Evolutionary conservation across 768 basidiomycete genomes (phyloP), one percentile per base, ranked within the genome.

Genomic region (Naganishia randhawae): DNA sequence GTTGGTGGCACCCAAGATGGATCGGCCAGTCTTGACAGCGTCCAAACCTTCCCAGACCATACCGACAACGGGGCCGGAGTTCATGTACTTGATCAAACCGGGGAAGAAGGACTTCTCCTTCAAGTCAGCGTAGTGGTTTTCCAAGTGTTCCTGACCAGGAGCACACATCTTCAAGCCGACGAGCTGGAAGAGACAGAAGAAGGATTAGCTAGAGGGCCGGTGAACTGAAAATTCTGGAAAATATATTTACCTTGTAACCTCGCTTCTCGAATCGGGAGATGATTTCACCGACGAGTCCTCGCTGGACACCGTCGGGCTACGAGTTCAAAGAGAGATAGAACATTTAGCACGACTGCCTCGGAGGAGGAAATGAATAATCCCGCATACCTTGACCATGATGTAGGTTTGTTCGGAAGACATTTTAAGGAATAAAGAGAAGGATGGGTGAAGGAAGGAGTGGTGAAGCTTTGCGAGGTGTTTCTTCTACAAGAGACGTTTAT

Each of bases 281-380:
- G 87, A 98, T 97, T 84, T 92, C 88, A 80, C 92, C 95, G 80
- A 94, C 84, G 82, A 97, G 89, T 74, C 79, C 88, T 76, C 96
- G 90, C 83, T 97, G 92, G 84, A 99, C 96, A 81, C 95, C 96
- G 83, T 99, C 96, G 76, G 96, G 96, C 94, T 96, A 65, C 81
- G 76, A 19, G 19, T 19, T 7, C 42, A 35, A 51, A 66, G 29
- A 62, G 31, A 39, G 27, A n/a, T 29, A n/a, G 62, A 61, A 66
- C 65, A 69, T 8, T 27, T 41, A 39, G 13, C 11, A 25, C 29
- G 14, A 22, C 74, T 33, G 76, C 53, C 65, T 88, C 7, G 31
- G 35, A 9, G 35, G 25, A 5, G 29, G 37, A 14, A 61, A 33
- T 29, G 8, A 10, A 33, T 48, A 13, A 41, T 25, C 35, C 33